Base-by-base conservation (phyloP, 1,284 basidiomycete species). In the Coniophora puteana region DNA sequence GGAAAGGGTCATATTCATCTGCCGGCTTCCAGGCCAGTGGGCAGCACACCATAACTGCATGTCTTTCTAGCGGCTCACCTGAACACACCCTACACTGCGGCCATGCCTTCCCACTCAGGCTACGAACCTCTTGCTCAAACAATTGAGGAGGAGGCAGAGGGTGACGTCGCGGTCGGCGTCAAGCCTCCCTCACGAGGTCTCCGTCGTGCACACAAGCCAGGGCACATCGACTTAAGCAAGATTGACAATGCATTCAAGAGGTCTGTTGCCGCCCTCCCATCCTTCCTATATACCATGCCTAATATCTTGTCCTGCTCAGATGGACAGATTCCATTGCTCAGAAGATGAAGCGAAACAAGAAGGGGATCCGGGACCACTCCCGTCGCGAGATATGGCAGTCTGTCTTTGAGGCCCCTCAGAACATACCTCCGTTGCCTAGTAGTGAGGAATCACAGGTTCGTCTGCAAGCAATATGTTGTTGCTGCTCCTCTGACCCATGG, bases 261-360 rank as follows among this genome's bases (percentile, higher is more conserved):
- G 80, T 83, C 36, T 44, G 61, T 13, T 20, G 17, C 39, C 22
- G 8, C 33, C 34, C 16, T 34, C 41, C 8, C 36, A n/a, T 40
- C n/a, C 18, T 49, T 40, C 43, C 31, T 22, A 36, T 26, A 20
- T 28, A 26, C 20, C 18, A 24, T 44, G 3, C 14, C n/a, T 43
- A 23, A 32, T 23, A 23, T 36, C 22, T 28, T 29, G 30, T 29
- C n/a, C 41, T 40, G 32, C 26, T 16, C 36, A 87, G 84, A 59
- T 89, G 88, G 87, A 89, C 88, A n/a, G 80, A 85, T 52, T 83
- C 78, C 42, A 87, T 90, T 50, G 80, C 86, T 1, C 82, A 89
- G 66, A 88, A 85, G 61, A 78, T 89, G 41, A 88, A 84, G 55
- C 75, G 82, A 41, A 82, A 78, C 69, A 89, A 87, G 74, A 89